A percentile compares a stretch with the other conserved stretches of the same genome.
These are phyloP conservation scores for Zasmidium angulare DNA, from an alignment of 2,329 filamentous ascomycete genomes.

Conservation along the genomic window DNA sequence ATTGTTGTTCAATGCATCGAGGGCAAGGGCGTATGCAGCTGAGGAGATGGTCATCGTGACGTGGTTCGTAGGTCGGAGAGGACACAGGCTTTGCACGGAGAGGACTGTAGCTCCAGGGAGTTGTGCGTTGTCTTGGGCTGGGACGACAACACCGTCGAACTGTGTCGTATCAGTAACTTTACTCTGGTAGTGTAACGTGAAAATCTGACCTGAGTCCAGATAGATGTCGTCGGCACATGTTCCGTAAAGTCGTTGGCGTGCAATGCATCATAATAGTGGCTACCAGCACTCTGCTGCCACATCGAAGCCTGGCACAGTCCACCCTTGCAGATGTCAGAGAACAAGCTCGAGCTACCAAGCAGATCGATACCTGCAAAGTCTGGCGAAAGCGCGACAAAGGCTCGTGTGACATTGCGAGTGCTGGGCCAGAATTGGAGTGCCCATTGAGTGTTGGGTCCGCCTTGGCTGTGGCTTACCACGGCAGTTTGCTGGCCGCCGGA, in stretches of 20 bases:
- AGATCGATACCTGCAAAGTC: slow-evolving; percentile 32
- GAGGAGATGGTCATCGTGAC: slow-evolving; percentile 29
- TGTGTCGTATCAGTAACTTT: slow-evolving; percentile 4
- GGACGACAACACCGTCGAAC: slow-evolving; percentile 30
- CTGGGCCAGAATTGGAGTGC: slow-evolving; percentile 34
- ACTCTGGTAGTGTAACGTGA: too few relatives aligned
- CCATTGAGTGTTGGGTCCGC: slow-evolving; percentile 33
- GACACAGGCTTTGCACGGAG: slow-evolving; percentile 28
- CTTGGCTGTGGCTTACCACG: slow-evolving; percentile 32
- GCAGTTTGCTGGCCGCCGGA: slow-evolving; percentile 28
- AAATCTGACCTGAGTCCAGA: slow-evolving; percentile 26
- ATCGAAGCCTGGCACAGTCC: slow-evolving; percentile 30
- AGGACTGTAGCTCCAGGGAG: slow-evolving; percentile 29
- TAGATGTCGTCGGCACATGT: slow-evolving; percentile 30
- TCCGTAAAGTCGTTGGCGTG: slow-evolving; percentile 25
- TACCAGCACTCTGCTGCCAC: slow-evolving; percentile 33
- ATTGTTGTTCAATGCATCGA: slow-evolving; percentile 31
- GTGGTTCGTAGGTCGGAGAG: slow-evolving; percentile 24
- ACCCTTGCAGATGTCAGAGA: slow-evolving; percentile 25
- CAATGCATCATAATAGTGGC: slow-evolving; percentile 31
- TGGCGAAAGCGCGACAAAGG: slow-evolving; percentile 30
- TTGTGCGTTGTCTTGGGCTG: slow-evolving; percentile 27
- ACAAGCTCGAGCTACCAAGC: slow-evolving; percentile 18
- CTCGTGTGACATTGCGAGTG: slow-evolving; percentile 24
- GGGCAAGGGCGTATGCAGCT: slow-evolving; percentile 29